phyloP scores from a whole-genome alignment of 208 protist species.

The Naegleria fowleri region DNA sequence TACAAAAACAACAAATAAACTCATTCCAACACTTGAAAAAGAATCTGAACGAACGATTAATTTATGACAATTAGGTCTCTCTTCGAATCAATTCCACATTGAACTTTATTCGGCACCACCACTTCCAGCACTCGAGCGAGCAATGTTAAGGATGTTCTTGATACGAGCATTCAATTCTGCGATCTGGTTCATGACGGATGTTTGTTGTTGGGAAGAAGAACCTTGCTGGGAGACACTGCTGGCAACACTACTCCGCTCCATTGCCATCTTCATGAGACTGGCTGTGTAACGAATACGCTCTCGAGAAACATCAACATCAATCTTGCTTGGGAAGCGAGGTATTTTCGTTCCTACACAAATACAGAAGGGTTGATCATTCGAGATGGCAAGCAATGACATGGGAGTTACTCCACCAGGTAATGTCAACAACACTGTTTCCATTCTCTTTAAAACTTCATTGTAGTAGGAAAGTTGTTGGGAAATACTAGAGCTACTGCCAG shows the following conservation, averaged over 20 bases:
- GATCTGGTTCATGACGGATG: neutral
- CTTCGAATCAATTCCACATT: neutral
- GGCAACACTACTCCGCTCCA: neutral
- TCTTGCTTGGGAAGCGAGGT: neutral
- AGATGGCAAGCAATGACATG: neutral
- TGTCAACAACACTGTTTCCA: neutral
- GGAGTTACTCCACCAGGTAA: neutral
- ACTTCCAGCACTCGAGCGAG: neutral
- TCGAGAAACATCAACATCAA: neutral
- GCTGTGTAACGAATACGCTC: neutral
- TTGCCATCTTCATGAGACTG: constrained; percentile 7
- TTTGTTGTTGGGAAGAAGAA: neutral
- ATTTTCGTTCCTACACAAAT: constrained; percentile 21
- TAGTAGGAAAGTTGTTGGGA: neutral
- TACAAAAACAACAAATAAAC: no score
- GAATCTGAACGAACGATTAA: neutral
- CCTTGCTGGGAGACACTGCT: neutral
- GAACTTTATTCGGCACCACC: neutral
- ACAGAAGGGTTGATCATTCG: neutral
- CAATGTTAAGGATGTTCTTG: neutral
- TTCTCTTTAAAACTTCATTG: constrained; percentile 17
- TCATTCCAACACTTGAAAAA: neutral
- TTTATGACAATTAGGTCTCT: no score
- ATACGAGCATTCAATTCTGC: neutral
- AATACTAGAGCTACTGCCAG: neutral